A percentile compares a stretch with the other conserved stretches of the same genome.
Conservation (phyloP, 371 early-diverging fungal genomes). For the Syncephalastrum racemosum region DNA sequence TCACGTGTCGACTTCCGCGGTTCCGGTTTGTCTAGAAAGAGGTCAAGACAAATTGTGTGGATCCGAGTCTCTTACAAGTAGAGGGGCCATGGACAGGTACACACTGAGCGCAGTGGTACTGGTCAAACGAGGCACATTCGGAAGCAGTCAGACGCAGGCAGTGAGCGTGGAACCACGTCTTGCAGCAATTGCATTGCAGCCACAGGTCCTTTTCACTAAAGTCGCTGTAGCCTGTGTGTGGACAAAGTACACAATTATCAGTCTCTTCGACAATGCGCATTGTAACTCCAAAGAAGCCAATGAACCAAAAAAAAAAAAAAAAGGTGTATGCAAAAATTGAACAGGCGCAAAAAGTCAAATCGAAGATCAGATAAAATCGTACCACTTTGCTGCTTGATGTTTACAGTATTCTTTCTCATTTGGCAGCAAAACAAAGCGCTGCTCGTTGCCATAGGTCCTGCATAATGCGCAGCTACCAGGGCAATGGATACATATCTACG, state of each 20-base stretch:
- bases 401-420: no score
- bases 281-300: no score
- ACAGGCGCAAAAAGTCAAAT: no score
- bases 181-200: conserved; percentile 72
- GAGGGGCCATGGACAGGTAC: conserved; percentile 56
- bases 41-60: not conserved
- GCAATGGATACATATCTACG: no score
- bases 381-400: not conserved
- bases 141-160: conserved; percentile 59
- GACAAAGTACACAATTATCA: no score
- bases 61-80: conserved; percentile 37
- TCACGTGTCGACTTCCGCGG: conserved; percentile 61
- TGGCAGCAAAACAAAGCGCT: no score
- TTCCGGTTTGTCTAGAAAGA: conserved; percentile 27
- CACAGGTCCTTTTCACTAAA: conserved; percentile 31
- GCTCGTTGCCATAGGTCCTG: no score
- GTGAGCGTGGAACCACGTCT: conserved; percentile 65
- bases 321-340: no score
- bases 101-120: conserved; percentile 69
- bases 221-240: no score
- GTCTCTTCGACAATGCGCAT: no score
- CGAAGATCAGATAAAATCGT: not conserved
- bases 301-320: no score
- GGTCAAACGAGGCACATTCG: conserved; percentile 61
- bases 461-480: no score